These are phyloP conservation scores for Entomortierella parvispora DNA, from an alignment of 192 early-diverging fungal genomes.

Conservation along the genomic window DNA sequence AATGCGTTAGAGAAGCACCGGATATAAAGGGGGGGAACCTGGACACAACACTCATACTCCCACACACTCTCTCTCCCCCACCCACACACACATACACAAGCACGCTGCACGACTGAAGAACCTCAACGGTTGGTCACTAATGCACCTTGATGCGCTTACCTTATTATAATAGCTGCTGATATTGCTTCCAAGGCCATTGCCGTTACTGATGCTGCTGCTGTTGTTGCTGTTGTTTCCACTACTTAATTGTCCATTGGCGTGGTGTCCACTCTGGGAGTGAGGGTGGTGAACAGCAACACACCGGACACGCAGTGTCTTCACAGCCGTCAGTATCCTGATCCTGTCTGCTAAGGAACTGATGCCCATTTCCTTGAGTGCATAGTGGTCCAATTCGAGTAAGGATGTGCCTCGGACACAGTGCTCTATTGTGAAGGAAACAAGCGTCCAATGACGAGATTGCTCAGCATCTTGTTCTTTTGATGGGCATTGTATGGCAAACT, in stretches of 20 bases:
- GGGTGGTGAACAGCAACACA: conserved; percentile 53
- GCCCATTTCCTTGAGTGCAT: conserved; percentile 82
- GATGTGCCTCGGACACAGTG: conserved; percentile 86
- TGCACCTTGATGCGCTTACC: conserved; percentile 1
- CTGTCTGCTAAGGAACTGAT: conserved; percentile 86
- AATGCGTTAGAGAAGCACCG: too few species aligned
- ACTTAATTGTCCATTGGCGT: background rate
- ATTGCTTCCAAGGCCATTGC: conserved; percentile 1
- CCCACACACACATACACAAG: too few species aligned
- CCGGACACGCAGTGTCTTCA: conserved; percentile 75
- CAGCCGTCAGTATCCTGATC: conserved; percentile 79
- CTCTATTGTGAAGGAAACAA: conserved; percentile 49
- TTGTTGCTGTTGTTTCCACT: background rate
- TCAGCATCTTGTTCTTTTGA: too few species aligned
- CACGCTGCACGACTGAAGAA: too few species aligned
- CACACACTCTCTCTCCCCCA: too few species aligned
- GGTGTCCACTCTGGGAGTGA: conserved; percentile 1
- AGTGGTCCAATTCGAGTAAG: conserved; percentile 86
- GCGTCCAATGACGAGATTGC: too few species aligned
- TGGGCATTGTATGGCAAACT: too few species aligned
- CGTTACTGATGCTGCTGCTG: background rate
- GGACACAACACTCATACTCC: too few species aligned
- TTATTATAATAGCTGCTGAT: conserved; percentile 26
- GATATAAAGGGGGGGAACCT: too few species aligned
- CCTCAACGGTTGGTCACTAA: background rate